These are phyloP conservation scores for Triticum dicoccoides DNA, from an alignment of 176 grass and related monocot genomes.

Conservation along the genomic window DNA sequence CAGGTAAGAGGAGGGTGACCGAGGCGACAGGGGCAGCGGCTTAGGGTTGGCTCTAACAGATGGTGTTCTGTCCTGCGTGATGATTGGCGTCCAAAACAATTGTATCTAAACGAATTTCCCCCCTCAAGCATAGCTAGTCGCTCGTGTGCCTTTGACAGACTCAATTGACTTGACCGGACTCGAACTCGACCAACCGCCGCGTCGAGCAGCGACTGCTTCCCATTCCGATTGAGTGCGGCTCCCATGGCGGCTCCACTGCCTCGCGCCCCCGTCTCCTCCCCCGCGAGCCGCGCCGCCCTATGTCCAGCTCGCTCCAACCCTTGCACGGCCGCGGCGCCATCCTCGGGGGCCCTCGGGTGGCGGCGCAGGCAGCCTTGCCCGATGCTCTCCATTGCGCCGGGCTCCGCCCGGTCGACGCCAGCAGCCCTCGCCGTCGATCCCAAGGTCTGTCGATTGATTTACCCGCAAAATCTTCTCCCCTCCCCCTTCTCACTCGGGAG, in stretches of 20 bases:
- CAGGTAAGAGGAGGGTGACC: too few species aligned
- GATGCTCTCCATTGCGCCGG: background rate
- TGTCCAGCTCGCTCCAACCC: background rate
- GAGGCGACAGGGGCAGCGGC: too few species aligned
- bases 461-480: background rate
- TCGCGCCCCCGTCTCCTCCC: background rate
- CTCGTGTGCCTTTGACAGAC: too few species aligned
- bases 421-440: background rate
- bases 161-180: background rate
- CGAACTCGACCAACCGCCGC: background rate
- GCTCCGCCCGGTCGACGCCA: background rate
- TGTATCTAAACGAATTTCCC: too few species aligned
- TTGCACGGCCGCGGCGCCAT: background rate
- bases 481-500: background rate
- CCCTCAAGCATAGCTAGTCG: too few species aligned
- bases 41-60: too few species aligned
- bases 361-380: slow-evolving; percentile 2
- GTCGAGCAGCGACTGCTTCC: background rate
- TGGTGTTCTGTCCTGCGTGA: too few species aligned
- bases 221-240: background rate
- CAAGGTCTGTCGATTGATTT: slow-evolving; percentile 10
- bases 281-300: background rate
- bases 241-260: slow-evolving; percentile 31
- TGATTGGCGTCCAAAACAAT: too few species aligned
- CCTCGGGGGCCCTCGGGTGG: slow-evolving; percentile 15